Evolutionary conservation across 2,329 filamentous ascomycete genomes (phyloP).

Genomic region (Fusarium sp.): DNA sequence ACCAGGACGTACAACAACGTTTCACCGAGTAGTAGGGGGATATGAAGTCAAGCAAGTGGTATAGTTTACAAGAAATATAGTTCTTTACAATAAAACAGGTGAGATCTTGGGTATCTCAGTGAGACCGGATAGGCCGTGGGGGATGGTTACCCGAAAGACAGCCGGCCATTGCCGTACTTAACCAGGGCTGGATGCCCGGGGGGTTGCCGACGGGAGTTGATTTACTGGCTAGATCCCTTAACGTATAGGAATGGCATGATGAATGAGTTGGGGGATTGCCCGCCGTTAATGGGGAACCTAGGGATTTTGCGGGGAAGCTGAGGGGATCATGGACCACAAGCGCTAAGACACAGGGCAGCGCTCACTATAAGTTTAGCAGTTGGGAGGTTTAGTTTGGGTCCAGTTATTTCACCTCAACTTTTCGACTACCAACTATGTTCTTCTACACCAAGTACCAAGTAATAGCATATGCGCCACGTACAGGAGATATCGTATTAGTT

Average conservation of each 20-base stretch:
- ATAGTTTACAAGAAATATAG: constrained; percentile 3
- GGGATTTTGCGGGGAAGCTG: constrained; percentile 39
- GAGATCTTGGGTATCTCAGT: constrained; percentile 9
- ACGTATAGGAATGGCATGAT: not conserved
- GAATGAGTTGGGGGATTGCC: constrained; percentile 25
- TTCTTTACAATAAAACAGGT: not conserved
- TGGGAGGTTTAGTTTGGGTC: not conserved
- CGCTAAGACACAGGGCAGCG: constrained; percentile 33
- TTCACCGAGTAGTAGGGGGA: not conserved
- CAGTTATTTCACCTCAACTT: too few species aligned
- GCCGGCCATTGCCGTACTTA: constrained; percentile 56
- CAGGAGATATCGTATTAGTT: constrained; percentile 6
- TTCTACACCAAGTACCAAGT: not conserved
- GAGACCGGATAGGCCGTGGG: constrained; percentile 22
- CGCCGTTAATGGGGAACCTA: not conserved
- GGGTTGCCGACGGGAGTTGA: constrained; percentile 25
- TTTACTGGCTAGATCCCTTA: too few species aligned
- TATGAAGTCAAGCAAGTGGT: not conserved
- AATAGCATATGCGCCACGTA: not conserved
- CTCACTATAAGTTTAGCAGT: not conserved
- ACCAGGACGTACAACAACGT: not conserved
- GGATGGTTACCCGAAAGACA: constrained; percentile 49
- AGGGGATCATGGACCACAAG: constrained; percentile 12
- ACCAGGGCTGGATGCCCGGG: constrained; percentile 36
- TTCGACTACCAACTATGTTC: too few species aligned